Base-by-base conservation (phyloP, 2,329 filamentous ascomycete genomes). In the Penicillium sp. region DNA sequence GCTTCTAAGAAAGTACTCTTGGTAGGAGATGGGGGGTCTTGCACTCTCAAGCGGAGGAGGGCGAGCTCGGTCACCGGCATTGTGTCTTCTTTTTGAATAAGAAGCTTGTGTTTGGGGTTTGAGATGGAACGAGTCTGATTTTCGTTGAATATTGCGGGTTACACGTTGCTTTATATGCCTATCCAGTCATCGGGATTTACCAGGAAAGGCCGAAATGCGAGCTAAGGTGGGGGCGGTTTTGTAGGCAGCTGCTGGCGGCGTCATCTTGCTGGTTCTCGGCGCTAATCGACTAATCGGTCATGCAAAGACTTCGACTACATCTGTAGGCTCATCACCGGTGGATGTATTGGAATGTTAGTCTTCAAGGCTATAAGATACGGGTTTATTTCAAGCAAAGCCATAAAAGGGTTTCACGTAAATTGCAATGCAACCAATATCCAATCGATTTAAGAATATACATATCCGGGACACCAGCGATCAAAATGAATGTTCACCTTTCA, bases 1-100 rank as follows among this genome's bases (percentile, higher is more conserved):
- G 74, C 78, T 37, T 64, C 56, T 16, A 55, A 51, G 5, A 80
- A 68, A n/a, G 15, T 25, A 7, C 9, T 15, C 23, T 67, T 71
- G 18, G 61, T 53, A 39, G 64, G 62, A 5, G 75, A 50, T 5
- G 56, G 46, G 18, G 65, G 38, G 10, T 66, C 57, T 4, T 61
- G 39, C 41, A 61, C 25, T 15, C 65, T 66, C 31, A 79, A 63
- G 21, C 66, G 72, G 6, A 79, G 68, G 35, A 76, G 71, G 3
- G 77, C 77, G 38, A 80, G 59, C 61, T 80, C 77, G n/a, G 77
- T 79, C 50, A 60, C 31, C 2, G 58, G 46, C 58, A 60, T 59
- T 46, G 27, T 25, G 4, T 29, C 6, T n/a, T 21, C 13, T 10
- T 3, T 38, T 29, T 38, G 18, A n/a, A 25, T n/a, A 25, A 9